Evolutionary conservation across 257 asterid species (phyloP).

Genomic region (Fraxinus excelsior): DNA sequence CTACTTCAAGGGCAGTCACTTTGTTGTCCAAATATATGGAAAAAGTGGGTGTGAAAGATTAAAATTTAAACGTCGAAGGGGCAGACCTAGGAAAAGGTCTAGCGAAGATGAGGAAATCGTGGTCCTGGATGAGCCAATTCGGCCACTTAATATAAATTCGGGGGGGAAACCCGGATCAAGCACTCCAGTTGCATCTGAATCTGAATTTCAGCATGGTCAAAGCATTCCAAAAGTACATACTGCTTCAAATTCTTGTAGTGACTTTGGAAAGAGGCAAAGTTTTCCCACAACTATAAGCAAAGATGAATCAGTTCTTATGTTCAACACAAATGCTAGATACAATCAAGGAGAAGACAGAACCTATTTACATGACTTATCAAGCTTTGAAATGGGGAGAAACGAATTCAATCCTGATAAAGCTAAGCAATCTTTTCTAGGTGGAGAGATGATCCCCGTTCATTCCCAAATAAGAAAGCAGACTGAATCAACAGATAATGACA

Average conservation of each 20-base stretch:
- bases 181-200: conserved; percentile 24
- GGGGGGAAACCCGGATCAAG: conserved; percentile 20
- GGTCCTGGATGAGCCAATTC: conserved; percentile 23
- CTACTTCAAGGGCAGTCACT: conserved; percentile 38
- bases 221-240: conserved; percentile 11
- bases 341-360: conserved; percentile 33
- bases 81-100: conserved; percentile 12
- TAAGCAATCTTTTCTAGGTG: background rate
- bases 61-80: background rate
- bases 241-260: conserved; percentile 3
- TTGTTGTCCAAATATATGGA: conserved; percentile 50
- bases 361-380: conserved; percentile 39
- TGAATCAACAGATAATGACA: conserved; percentile 5
- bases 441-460: background rate
- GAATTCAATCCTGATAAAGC: conserved; percentile 1
- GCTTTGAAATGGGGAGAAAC: conserved; percentile 45
- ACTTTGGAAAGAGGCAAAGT: conserved; percentile 1
- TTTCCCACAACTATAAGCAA: conserved; percentile 4
- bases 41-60: conserved; percentile 38
- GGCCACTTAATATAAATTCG: background rate
- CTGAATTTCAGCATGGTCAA: conserved; percentile 16
- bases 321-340: conserved; percentile 28
- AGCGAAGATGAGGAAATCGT: conserved; percentile 15
- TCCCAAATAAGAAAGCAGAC: conserved; percentile 11
- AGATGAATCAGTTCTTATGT: conserved; percentile 38